Evolutionary conservation across 768 basidiomycete species (phyloP), one percentile per base, ranked within the genome.

Genomic region (Mrakia frigida): DNA sequence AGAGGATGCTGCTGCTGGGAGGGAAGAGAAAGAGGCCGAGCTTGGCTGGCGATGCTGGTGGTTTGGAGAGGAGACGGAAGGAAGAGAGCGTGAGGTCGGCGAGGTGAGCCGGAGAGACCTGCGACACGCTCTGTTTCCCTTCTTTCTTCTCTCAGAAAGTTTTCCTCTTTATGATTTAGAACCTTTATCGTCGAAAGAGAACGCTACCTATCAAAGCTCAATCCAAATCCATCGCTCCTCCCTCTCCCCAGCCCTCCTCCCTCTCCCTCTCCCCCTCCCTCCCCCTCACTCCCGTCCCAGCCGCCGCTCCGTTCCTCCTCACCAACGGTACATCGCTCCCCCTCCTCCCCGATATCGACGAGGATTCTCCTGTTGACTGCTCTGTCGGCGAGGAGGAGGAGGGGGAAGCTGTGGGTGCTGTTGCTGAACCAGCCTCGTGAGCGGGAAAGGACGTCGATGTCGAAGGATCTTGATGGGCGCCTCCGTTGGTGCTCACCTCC

Each of bases 221-320:
- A 21, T 68, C 65, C 25, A 68, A 23, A 37, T 68, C 65, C 65
- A 37, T 39, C 65, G 18, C 11, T 13, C 65, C 35, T 39, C 65
- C 25, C 35, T 68, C 65, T 21, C 37, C 65, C 14, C 13, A 18
- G 2, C 65, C 25, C 35, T 68, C 39, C 37, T 43, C 65, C 14
- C 18, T n/a, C 14, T 41, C 63, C 33, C 67, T 6, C 16, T n/a
- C 46, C 18, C 23, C 53, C 43, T 68, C 52, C 37, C 67, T 31
- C 5, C 33, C 67, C 5, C 56, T 31, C 9, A 60, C 68, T 16
- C 68, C 68, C 23, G 74, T 75, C 69, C 74, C 74, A 33, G 68
- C 60, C 14, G 69, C 74, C 37, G 68, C 67, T 7, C 74, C 74
- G 31, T 63, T 65, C 74, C 28, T 74, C 28, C 74, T 63, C 46